Conservation (phyloP, 106 monocot species). For the Dendrobium chrysotoxum region DNA sequence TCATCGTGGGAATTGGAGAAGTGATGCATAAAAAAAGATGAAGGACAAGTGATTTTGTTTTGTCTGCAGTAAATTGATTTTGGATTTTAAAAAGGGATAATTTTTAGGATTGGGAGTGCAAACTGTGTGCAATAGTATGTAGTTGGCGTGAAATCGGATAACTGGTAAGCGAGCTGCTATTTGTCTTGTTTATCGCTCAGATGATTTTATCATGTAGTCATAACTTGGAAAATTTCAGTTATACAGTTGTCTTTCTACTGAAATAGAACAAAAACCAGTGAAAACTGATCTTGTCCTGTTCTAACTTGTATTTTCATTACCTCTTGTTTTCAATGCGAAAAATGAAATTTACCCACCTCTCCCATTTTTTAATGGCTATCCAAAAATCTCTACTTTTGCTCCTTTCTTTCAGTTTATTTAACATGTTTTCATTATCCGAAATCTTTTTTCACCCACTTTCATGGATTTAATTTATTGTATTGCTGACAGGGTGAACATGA, state of each 20-base stretch:
- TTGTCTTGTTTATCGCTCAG: not conserved
- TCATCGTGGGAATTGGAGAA: too few species aligned
- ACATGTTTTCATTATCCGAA: not conserved
- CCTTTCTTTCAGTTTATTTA: not conserved
- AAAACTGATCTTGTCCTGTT: not conserved
- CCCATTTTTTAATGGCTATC: not conserved
- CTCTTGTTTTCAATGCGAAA: not conserved
- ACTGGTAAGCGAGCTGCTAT: not conserved
- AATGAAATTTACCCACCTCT: not conserved
- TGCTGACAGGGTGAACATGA: constrained; percentile 43
- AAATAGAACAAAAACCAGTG: not conserved
- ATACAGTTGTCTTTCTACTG: not conserved
- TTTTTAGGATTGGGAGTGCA: not conserved
- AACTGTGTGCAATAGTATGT: not conserved
- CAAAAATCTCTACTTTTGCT: not conserved
- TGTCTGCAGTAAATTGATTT: too few species aligned
- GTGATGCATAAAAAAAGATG: too few species aligned
- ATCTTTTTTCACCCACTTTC: not conserved
- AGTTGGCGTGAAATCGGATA: not conserved
- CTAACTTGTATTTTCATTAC: not conserved
- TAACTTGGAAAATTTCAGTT: not conserved
- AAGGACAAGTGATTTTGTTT: too few species aligned
- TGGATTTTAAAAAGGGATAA: not conserved
- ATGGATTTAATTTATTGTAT: not conserved
- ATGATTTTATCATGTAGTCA: not conserved